Base-by-base conservation (phyloP, 2,329 filamentous ascomycete genomes). In the Fusarium devonianum region DNA sequence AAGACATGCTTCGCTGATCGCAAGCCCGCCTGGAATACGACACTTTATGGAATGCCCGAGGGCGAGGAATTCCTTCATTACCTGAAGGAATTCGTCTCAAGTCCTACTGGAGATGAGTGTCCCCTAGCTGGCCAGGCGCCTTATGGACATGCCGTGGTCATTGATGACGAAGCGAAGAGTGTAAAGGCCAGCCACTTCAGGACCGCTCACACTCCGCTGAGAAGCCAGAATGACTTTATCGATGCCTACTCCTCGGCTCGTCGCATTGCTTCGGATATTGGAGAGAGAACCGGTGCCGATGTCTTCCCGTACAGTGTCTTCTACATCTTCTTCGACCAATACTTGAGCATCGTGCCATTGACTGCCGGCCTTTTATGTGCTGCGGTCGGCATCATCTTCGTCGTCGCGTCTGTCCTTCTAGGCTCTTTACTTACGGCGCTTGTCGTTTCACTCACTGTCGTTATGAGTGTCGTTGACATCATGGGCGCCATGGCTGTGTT, bases 311-410 rank as follows among this genome's bases (percentile, higher is more conserved):
- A 99, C 76, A 95, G 90, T 62, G 87, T 97, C 53, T 96, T 96
- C 71, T 99, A 99, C 76, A 92, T 99, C 70, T 99, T 97, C 82
- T 99, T 99, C 70, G 94, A 99, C 69, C 94, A 97, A 70, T 99
- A 99, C 68, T 82, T 90, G 5, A 84, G 83, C 49, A 97, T 99
- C 53, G 85, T 96, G 14, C 80, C 82, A 9, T 80, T 97, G 4
- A 92, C 93, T 0, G 87, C 82, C 1, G 84, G 87, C 0, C 83
- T 99, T 1, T 82, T 99, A 21, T 88, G 88, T 29, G 88, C 90
- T 4, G 93, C 92, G 0, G 78, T 97, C 11, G 90, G 82, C 18
- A 89, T 96, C 58, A 96, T 97, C 51, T 88, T 97, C 49, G 69
- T 89, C 51, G 82, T 99, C 34, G 88, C 90, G 0, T 86, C 88